Percentiles rank a stretch among this genome's conserved stretches.
Conservation (phyloP, 208 protist species). For the Wallacemonas sp. region DNA sequence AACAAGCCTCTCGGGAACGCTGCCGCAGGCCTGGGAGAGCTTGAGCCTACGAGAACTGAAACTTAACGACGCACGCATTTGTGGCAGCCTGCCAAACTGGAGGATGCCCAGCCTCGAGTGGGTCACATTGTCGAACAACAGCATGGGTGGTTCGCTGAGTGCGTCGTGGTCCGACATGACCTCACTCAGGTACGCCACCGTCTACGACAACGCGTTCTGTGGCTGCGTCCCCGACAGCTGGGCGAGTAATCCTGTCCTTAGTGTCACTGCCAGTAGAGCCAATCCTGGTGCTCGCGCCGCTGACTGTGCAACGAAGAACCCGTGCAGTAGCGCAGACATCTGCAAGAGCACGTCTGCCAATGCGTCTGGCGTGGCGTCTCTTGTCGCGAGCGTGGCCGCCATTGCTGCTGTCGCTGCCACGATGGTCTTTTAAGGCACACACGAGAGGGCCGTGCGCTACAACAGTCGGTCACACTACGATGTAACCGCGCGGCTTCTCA, state of each 20-base stretch:
- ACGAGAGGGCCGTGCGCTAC: too few relatives aligned
- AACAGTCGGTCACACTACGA: too few relatives aligned
- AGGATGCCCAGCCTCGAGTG: not conserved
- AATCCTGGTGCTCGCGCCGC: not conserved
- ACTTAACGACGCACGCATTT: not conserved
- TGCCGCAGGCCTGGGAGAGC: not conserved
- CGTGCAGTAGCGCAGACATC: not conserved
- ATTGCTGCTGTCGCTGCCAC: too few relatives aligned
- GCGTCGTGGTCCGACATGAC: constrained; percentile 17
- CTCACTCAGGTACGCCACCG: constrained; percentile 3
- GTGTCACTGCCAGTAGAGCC: not conserved
- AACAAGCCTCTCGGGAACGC: not conserved
- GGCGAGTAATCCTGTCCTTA: constrained; percentile 4
- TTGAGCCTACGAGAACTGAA: constrained; percentile 6
- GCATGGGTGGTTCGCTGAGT: constrained; percentile 1
- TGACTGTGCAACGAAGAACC: too few relatives aligned
- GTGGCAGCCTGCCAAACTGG: constrained; percentile 12
- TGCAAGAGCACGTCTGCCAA: too few relatives aligned
- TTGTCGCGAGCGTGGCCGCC: too few relatives aligned
- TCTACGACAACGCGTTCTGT: constrained; percentile 13
- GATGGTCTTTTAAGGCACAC: too few relatives aligned
- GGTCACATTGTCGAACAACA: constrained; percentile 19
- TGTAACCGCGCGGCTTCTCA: too few relatives aligned
- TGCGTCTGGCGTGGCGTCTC: too few relatives aligned
- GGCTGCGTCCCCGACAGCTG: constrained; percentile 21